Evolutionary conservation across 495 filamentous ascomycete species (phyloP), one percentile per base, ranked within the genome.

Genomic region (Friedmanniomyces simplex): DNA sequence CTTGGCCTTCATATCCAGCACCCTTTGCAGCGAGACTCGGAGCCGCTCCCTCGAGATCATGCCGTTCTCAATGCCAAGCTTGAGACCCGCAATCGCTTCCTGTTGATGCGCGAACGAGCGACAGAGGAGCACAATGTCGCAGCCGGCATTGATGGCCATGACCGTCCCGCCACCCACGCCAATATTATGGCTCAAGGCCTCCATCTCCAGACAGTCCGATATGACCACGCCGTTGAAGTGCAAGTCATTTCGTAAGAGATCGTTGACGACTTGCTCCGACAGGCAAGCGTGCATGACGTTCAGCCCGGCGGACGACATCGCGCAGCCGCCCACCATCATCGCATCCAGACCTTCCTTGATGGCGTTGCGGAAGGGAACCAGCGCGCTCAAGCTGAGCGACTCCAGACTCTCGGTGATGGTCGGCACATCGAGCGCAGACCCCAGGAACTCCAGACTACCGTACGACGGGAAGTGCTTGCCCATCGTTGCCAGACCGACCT

Each of bases 381-480:
- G 73, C 28, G 89, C 89, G 63, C 80, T 89, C 30, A 93, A 69
- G 55, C 85, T 90, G 34, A 95, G 76, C 63, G 93, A 88, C 61
- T 95, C 89, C 12, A 95, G 70, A 0, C 88, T 91, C 67, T 95
- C 89, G 0, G 88, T 95, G 64, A 95, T 95, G 48, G 91, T 87
- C 24, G 89, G 89, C 18, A 95, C 88, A 65, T 95, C 89, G 3
- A 89, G 69, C 21, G 84, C 85, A 16, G 88, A 91, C 1, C 89
- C 88, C 0, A 93, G 76, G 60, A 95, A 93, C 66, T 94, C 88
- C n/a, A 95, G 74, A 58, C 94, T 94, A 13, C 89, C 89, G 60
- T 94, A 95, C 0, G 87, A 91, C 20, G 89, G 89, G 59, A 95
- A 95, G 69, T 95, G 89, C 68, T 95, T 95, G 57, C 89, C 89